Evolutionary conservation across 345 rosid genomes (phyloP), one percentile per base, ranked within the genome.

Genomic region (Melaleuca quinquenervia): DNA sequence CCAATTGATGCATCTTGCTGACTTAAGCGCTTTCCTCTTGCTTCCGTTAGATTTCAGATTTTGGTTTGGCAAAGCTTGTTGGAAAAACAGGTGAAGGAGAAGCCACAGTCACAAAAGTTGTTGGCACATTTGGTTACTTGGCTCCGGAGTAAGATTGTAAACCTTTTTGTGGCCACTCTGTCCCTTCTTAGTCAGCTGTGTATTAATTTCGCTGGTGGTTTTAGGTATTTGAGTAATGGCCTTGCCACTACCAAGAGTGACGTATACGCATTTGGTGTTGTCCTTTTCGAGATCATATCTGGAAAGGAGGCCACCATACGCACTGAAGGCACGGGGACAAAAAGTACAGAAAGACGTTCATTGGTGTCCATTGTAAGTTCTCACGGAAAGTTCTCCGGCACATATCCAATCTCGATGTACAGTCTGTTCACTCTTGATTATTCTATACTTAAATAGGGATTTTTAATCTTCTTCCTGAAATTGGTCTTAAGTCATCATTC

Each of bases 261-360:
- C 84, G 98, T 96, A 52, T 97, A 96, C 88, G 99, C 99, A 64
- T 96, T 97, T 88, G 99, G 99, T 50, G 98, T 97, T 50, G 98
- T 97, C 86, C 98, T 97, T 86, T 95, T 97, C 36, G 99, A 95
- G 90, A 90, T 93, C 51, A 92, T 97, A 84, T 95, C 99, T 2
- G 99, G 99, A 70, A 95, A 92, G 90, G 98, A 95, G 85, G 99
- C 98, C 45, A 92, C 93, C 50, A 94, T 96, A 84, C 90, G 92
- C 85, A 91, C 93, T 18, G 97, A 95, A 86, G 96, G 95, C 85
- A 86, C 84, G 24, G 89, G 86, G 52, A 88, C 89, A 10, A 97
- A 94, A 89, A 94, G 90, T 91, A 88, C 92, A n/a, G 98, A 94
- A 86, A 92, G 99, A 44, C 98, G 98, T 82, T 94, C 99, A 18